Base-by-base conservation (phyloP, 139 green algal species). In the Auxenochlorella protothecoides region DNA sequence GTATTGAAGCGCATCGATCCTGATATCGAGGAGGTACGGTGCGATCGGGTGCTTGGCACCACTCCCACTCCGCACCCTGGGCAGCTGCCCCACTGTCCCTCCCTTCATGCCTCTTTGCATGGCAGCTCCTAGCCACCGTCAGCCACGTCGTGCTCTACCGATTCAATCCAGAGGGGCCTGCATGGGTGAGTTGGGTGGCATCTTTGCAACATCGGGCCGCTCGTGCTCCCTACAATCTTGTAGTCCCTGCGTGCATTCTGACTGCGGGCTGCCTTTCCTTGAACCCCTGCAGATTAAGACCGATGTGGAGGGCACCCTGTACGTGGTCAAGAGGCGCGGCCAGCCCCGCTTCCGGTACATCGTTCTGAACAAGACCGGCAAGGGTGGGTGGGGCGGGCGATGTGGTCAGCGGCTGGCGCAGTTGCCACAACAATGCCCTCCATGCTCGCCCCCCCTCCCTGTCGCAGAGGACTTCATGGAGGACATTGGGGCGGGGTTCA, bases 301-400 rank as follows among this genome's bases (percentile, higher is more conserved):
- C 27, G 27, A 44, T 44, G 27, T 44, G 27, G 27, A 44, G 27
- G 27, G 27, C 4, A 85, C 86, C 0, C 72, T 96, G 14, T 96
- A 96, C 68, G 75, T 97, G 14, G 73, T 96, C 11, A 96, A 93
- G 75, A 78, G 92, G 3, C 72, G 72, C 3, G 68, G 68, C 0
- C 62, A 78, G 54, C 92, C 92, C 3, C 80, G 85, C 51, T 96
- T 92, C 74, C 84, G 88, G 72, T 86, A 97, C 66, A 83, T 95
- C 10, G 89, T 97, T n/a, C 75, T 97, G 2, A 97, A 97, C 80
- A 86, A 90, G 70, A 86, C 85, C 69, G 87, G 81, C 27, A 79
- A 87, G 75, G 83, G 85, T 92, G 71, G 55, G 74, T 27, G 27
- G 59, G 2, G 60, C 15, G 16, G 12, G 44, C 55, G 27, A 61